A percentile compares a stretch with the other conserved stretches of the same genome.
Conservation (phyloP, 805 yeast genomes). For the Candida golubevii region DNA sequence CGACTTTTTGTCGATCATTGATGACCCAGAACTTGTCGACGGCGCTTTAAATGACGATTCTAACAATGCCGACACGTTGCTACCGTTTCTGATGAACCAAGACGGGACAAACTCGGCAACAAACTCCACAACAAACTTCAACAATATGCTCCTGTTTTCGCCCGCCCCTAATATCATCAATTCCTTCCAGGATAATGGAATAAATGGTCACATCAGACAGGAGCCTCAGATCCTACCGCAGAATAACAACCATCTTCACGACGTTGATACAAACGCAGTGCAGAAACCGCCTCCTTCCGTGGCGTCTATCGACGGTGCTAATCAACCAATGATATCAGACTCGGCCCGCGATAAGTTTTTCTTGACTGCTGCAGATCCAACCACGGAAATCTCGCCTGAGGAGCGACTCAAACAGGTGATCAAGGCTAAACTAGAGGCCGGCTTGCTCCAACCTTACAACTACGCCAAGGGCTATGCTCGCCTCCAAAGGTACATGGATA, state of each 20-base stretch:
- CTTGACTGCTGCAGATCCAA: slow-evolving; percentile 94
- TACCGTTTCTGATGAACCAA: slow-evolving; percentile 13
- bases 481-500: slow-evolving; percentile 86
- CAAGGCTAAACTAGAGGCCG: slow-evolving; percentile 91
- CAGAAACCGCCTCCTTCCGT: background rate
- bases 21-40: slow-evolving; percentile 70
- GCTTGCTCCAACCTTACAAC: slow-evolving; percentile 85
- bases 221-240: slow-evolving; percentile 10
- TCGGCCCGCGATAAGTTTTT: slow-evolving; percentile 91
- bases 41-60: slow-evolving; percentile 30
- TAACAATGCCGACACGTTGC: slow-evolving; percentile 11
- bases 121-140: slow-evolving; percentile 11
- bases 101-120: slow-evolving; percentile 5
- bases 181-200: slow-evolving; percentile 6
- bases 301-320: background rate
- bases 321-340: slow-evolving; percentile 50
- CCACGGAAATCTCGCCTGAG: slow-evolving; percentile 90
- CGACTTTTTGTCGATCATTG: slow-evolving; percentile 85
- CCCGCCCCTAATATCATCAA: slow-evolving; percentile 16
- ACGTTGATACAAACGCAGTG: background rate
- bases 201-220: slow-evolving; percentile 5
- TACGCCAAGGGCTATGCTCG: slow-evolving; percentile 93
- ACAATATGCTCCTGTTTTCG: slow-evolving; percentile 26
- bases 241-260: slow-evolving; percentile 7
- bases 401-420: slow-evolving; percentile 90